phyloP scores from a whole-genome alignment of 1,139 yeast species.

The Candida freyschussii region DNA sequence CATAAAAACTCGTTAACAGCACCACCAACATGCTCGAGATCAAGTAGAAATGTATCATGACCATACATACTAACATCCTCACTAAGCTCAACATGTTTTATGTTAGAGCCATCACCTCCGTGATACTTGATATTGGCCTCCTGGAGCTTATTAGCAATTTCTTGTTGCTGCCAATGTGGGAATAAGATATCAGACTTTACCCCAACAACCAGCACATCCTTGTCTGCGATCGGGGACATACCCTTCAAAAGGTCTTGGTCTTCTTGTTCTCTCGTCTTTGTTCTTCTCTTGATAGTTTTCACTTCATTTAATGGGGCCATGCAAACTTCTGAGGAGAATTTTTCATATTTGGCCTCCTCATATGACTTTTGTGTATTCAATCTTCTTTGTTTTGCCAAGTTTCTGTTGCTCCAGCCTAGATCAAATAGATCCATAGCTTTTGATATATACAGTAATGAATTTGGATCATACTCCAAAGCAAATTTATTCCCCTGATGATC shows the following conservation, averaged over 20 bases:
- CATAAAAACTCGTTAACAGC: slow-evolving; percentile 63
- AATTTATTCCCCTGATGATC: slow-evolving; percentile 96
- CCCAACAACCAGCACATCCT: slow-evolving; percentile 74
- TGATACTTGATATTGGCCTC: slow-evolving; percentile 34
- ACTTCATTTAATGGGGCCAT: slow-evolving; percentile 19
- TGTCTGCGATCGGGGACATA: slow-evolving; percentile 54
- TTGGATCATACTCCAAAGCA: slow-evolving; percentile 87
- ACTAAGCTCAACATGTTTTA: slow-evolving; percentile 68
- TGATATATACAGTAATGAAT: slow-evolving; percentile 78
- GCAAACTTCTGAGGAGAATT: slow-evolving; percentile 18
- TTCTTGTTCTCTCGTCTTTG: slow-evolving; percentile 46
- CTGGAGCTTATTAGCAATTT: slow-evolving; percentile 59
- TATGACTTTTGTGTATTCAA: slow-evolving; percentile 11
- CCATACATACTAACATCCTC: slow-evolving; percentile 77
- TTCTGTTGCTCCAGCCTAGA: slow-evolving; percentile 50
- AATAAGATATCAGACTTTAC: slow-evolving; percentile 88
- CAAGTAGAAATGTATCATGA: slow-evolving; percentile 83
- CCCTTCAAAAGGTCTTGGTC: slow-evolving; percentile 62
- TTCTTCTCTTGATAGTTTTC: slow-evolving; percentile 22
- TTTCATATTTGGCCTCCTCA: slow-evolving; percentile 19
- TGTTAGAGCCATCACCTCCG: slow-evolving; percentile 32
- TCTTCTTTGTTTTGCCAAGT: slow-evolving; percentile 14
- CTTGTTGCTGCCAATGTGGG: slow-evolving; percentile 94
- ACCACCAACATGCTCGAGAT: slow-evolving; percentile 72
- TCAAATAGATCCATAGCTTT: slow-evolving; percentile 96